These are phyloP conservation scores for Penicillium palitans DNA, from an alignment of 2,329 filamentous ascomycete genomes.

Conservation along the genomic window DNA sequence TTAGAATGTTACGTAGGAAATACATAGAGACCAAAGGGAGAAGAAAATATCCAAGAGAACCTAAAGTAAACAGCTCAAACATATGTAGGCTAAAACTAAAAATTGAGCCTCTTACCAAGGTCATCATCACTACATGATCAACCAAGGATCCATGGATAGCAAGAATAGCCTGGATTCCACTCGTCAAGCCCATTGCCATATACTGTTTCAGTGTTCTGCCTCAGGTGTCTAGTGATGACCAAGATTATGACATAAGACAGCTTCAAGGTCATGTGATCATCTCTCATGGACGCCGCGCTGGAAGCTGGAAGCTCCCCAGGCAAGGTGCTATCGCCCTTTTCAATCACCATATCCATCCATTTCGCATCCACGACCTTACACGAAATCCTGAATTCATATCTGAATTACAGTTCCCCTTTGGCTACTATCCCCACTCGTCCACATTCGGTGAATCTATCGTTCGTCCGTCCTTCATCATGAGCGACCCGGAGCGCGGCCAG, in stretches of 20 bases:
- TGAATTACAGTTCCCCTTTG: background rate
- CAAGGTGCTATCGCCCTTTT: conserved; percentile 14
- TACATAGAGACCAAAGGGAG: background rate
- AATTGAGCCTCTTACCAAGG: background rate
- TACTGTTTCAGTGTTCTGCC: background rate
- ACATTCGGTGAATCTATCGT: conserved; percentile 6
- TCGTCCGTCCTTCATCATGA: conserved; percentile 34
- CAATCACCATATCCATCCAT: conserved; percentile 20
- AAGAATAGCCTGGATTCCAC: no score
- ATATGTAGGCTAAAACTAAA: background rate
- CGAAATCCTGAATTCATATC: background rate
- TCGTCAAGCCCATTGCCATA: no score
- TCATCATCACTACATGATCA: background rate
- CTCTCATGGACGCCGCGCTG: conserved; percentile 23
- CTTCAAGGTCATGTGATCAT: conserved; percentile 18
- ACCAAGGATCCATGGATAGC: no score
- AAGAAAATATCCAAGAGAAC: background rate
- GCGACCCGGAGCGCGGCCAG: conserved; percentile 60
- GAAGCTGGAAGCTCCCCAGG: conserved; percentile 36
- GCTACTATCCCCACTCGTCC: background rate
- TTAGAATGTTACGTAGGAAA: no score
- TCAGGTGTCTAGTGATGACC: conserved; percentile 9
- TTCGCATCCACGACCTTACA: conserved; percentile 6
- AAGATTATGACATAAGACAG: conserved; percentile 22
- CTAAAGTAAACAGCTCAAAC: background rate